Conservation (phyloP, 2,329 filamentous ascomycete species). For the Shiraia sp. region DNA sequence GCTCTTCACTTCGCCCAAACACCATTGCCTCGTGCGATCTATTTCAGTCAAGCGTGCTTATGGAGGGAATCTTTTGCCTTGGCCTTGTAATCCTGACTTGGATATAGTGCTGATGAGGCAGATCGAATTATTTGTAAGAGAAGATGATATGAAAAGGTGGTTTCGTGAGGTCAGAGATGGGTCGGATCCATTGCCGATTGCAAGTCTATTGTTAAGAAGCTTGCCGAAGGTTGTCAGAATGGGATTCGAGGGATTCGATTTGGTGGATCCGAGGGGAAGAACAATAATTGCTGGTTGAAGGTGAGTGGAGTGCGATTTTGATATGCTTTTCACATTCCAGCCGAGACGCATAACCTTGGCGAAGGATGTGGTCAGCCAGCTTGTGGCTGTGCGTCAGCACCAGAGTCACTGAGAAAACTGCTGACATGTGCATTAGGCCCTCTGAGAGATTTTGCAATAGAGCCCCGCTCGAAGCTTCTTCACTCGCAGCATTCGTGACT, state of each 20-base stretch:
- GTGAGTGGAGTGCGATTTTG: not conserved
- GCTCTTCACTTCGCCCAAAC: constrained; percentile 12
- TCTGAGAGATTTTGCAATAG: constrained; percentile 9
- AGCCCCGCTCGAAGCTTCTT: constrained; percentile 13
- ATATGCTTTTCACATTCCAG: not conserved
- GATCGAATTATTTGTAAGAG: constrained; percentile 6
- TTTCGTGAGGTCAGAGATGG: constrained; percentile 10
- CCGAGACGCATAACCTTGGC: constrained; percentile 5
- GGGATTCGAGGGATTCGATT: constrained; percentile 18
- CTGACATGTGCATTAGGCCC: constrained; percentile 9
- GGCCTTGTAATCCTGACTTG: constrained; percentile 8
- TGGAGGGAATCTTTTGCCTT: constrained; percentile 16
- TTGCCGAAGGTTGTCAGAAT: constrained; percentile 11
- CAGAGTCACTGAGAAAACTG: constrained; percentile 10
- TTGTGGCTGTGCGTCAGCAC: constrained; percentile 14
- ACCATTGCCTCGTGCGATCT: constrained; percentile 8
- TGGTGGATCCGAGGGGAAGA: constrained; percentile 16
- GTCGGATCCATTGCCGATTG: constrained; percentile 13
- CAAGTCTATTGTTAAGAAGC: constrained; percentile 17
- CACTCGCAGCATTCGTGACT: constrained; percentile 9
- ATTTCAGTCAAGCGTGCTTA: constrained; percentile 15
- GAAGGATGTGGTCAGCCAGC: constrained; percentile 14
- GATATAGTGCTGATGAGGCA: constrained; percentile 5
- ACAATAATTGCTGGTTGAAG: not conserved
- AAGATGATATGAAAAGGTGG: constrained; percentile 10